Base-by-base conservation (phyloP, 768 basidiomycete genomes). In the Amanita muscaria region DNA sequence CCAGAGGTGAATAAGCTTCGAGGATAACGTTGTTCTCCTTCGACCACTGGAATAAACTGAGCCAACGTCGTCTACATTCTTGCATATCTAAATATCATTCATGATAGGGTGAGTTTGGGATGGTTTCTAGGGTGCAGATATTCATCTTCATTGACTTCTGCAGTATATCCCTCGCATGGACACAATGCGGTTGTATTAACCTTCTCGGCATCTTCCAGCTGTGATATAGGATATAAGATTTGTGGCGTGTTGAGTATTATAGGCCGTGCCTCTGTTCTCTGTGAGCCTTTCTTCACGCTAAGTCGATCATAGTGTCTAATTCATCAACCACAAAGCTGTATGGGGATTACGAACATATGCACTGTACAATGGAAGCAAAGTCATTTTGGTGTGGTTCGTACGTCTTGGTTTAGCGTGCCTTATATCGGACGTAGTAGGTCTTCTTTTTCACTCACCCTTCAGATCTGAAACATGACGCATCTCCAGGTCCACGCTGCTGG, bases 1-100 rank as follows among this genome's bases (percentile, higher is more conserved):
- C 84, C 2, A 88, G 69, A 1, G 85, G 85, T 10, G 84, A 88
- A 63, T 85, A 88, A 9, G 86, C 83, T 54, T 86, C 78, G 3
- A 86, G 69, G 11, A 87, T 67, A 15, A 88, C 54, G 14, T 67
- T 66, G 47, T 82, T 73, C 36, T 79, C 75, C 57, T 78, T 77
- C 2, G 83, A 66, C 81, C 81, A 88, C 77, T 81, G 42, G 1
- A n/a, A n/a, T n/a, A n/a, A n/a, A n/a, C n/a, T n/a, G n/a, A n/a
- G 57, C 54, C 24, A 62, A 61, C 42, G 24, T 61, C 8, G 16
- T 62, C 0, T 63, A 54, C 45, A 52, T 61, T 12, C 51, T 63
- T 18, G 44, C 45, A 9, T 54, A 58, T 11, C 15, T 52, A n/a
- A 49, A 52, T 10, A 53, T 51, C 25, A 50, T 59, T 18, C 34